phyloP scores from a whole-genome alignment of 306 rosid genomes.

The Herpetospermum pedunculosum region DNA sequence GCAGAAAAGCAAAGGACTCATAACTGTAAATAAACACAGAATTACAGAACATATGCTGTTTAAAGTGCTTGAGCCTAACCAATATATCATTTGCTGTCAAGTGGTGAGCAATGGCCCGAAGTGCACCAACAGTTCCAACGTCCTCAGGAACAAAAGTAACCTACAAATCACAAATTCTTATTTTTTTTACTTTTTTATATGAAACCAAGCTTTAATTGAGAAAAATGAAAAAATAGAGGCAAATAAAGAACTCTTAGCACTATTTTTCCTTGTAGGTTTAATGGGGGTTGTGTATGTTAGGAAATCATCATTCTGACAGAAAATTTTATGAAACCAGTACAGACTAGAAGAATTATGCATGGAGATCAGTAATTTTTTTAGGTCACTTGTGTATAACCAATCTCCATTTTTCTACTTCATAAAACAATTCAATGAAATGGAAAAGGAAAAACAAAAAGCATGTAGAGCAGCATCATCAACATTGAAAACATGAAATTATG shows the following conservation, averaged over 20 bases:
- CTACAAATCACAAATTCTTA: conserved; percentile 21
- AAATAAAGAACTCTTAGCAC: not conserved
- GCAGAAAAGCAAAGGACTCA: conserved; percentile 24
- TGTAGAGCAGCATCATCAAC: not conserved
- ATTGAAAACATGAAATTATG: not conserved
- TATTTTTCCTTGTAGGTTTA: not conserved
- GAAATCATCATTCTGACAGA: not conserved
- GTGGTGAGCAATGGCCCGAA: conserved; percentile 74
- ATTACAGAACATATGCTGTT: conserved; percentile 6
- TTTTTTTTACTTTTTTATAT: too few relatives aligned
- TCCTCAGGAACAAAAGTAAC: conserved; percentile 94
- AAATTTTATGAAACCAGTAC: not conserved
- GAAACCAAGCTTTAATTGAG: too few relatives aligned
- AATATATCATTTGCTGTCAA: conserved; percentile 78
- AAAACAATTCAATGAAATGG: not conserved
- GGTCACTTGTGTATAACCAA: not conserved
- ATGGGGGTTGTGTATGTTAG: not conserved
- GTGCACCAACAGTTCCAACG: conserved; percentile 94
- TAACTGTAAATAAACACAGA: conserved; percentile 9
- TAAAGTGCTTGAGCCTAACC: conserved; percentile 25
- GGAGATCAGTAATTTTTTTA: not conserved
- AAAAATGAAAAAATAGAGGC: too few relatives aligned
- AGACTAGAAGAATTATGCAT: not conserved
- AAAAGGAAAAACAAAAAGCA: not conserved
- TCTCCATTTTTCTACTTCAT: not conserved